Base-by-base conservation (phyloP, 108 stramenopile species). In the Cyclotella choctawhatcheeana region DNA sequence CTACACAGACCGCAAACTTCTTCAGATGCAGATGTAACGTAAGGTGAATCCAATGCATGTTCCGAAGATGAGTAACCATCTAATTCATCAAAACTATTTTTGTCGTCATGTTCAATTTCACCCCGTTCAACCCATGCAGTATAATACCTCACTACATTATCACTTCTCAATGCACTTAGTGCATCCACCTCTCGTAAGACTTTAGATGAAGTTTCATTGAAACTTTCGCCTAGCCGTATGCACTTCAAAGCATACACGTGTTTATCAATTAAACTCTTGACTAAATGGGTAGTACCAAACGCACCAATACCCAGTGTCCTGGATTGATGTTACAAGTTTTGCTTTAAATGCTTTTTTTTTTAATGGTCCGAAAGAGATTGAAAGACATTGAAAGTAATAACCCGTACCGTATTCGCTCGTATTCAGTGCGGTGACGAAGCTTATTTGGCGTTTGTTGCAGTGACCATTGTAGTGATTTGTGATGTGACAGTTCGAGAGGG, bases 131-230 rank as follows among this genome's bases (percentile, higher is more conserved):
- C 52, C 67, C 67, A 68, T 35, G 67, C 67, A 14, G 52, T 44
- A 55, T 44, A 84, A 60, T 84, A 84, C 14, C 83, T 43, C 21
- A 84, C 83, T 24, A 84, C 78, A 71, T 80, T 40, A 10, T 79
- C 78, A 55, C 74, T 76, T 21, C 58, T 43, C 20, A 84, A 58
- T 69, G 73, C 69, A 16, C 73, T 61, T 1, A 84, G 64, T 17
- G 74, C 69, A 31, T 84, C 65, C 0, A 79, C 83, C 55, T 84
- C 83, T 29, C 83, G 58, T 14, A 84, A 31, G 16, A 84, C 67
- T 29, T 64, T 59, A 5, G 53, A 54, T 22, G 65, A 64, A 52
- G 20, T 48, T 48, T 12, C 61, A 40, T 47, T 44, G 27, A 16
- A 33, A 1, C 44, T 22, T 22, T n/a, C 37, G 1, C 73, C 73